phyloP scores from a whole-genome alignment of 768 basidiomycete species.

The Leccinum disarticulatum region DNA sequence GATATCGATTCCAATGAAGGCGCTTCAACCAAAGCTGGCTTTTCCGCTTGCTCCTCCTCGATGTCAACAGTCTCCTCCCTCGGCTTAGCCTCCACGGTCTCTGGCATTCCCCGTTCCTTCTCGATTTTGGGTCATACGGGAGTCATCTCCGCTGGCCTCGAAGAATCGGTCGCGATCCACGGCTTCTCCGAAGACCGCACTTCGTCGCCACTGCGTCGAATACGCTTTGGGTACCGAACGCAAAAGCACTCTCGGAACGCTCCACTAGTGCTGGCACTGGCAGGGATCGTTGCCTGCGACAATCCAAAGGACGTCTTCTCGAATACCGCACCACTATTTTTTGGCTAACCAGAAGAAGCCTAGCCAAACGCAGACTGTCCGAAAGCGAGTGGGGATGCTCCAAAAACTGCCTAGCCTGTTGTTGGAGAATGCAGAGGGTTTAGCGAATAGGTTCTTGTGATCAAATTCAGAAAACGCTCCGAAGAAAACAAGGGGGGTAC shows the following conservation, averaged over 20 bases:
- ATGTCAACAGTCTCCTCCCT: background rate
- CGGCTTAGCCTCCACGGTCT: background rate
- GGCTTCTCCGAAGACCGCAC: conserved; percentile 17
- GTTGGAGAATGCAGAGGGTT: conserved; percentile 27
- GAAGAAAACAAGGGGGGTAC: too few relatives aligned
- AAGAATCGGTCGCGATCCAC: conserved; percentile 17
- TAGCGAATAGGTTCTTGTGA: too few relatives aligned
- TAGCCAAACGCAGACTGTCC: conserved; percentile 42
- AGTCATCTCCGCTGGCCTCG: conserved; percentile 12
- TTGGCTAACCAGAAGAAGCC: conserved; percentile 28
- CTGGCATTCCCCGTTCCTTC: background rate
- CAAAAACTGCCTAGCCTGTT: conserved; percentile 35
- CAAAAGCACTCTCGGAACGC: conserved; percentile 38
- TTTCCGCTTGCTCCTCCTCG: conserved; percentile 9
- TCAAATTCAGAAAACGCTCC: too few relatives aligned
- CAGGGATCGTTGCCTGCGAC: conserved; percentile 8
- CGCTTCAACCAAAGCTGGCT: conserved; percentile 5
- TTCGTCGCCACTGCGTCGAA: conserved; percentile 28
- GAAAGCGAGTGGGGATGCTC: conserved; percentile 28
- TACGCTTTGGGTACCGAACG: conserved; percentile 25
- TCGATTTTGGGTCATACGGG: conserved; percentile 1
- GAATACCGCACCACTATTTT: conserved; percentile 15
- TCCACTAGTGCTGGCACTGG: conserved; percentile 18
- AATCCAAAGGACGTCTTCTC: conserved; percentile 24
- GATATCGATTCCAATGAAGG: conserved; percentile 36